A percentile compares a stretch with the other conserved stretches of the same genome.
phyloP scores from a whole-genome alignment of 176 grass and related monocot species.

The Zea mays region DNA sequence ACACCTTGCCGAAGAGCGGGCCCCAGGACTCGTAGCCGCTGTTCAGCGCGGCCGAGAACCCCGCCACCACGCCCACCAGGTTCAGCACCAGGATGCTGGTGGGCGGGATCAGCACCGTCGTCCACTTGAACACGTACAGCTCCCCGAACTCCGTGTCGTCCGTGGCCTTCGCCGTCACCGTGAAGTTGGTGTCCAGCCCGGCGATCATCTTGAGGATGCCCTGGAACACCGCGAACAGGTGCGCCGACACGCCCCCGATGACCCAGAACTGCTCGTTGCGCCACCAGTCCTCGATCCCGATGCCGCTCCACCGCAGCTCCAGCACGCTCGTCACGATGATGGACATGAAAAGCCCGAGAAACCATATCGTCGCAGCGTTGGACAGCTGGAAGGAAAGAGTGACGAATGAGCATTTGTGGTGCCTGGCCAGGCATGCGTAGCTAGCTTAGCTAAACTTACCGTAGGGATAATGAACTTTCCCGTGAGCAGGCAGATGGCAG shows the following conservation, averaged over 20 bases:
- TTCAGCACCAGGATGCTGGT: constrained; percentile 87
- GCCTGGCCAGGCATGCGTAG: too few relatives aligned
- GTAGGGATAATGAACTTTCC: constrained; percentile 93
- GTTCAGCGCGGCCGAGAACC: constrained; percentile 87
- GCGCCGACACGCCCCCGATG: constrained; percentile 85
- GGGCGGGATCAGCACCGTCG: constrained; percentile 89
- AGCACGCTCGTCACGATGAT: constrained; percentile 84
- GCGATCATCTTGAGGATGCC: constrained; percentile 89
- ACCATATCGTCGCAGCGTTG: constrained; percentile 82
- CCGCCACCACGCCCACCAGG: constrained; percentile 82
- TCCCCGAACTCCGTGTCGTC: constrained; percentile 80
- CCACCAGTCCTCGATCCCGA: constrained; percentile 97
- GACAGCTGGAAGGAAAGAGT: constrained; percentile 55
- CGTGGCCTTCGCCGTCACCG: constrained; percentile 71
- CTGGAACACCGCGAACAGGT: constrained; percentile 97
- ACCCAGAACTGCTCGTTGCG: constrained; percentile 98
- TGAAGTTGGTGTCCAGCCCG: constrained; percentile 97
- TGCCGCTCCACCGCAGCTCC: constrained; percentile 92
- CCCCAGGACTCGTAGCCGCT: constrained; percentile 96
- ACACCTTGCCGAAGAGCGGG: constrained; percentile 96
- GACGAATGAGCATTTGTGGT: not conserved
- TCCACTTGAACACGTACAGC: constrained; percentile 96
- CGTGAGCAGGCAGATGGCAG: constrained; percentile 87
- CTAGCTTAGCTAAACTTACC: constrained; percentile 36
- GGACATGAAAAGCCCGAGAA: constrained; percentile 89